Evolutionary conservation across 306 rosid species (phyloP), one percentile per base, ranked within the genome.

Genomic region (Adenanthera pavonina): DNA sequence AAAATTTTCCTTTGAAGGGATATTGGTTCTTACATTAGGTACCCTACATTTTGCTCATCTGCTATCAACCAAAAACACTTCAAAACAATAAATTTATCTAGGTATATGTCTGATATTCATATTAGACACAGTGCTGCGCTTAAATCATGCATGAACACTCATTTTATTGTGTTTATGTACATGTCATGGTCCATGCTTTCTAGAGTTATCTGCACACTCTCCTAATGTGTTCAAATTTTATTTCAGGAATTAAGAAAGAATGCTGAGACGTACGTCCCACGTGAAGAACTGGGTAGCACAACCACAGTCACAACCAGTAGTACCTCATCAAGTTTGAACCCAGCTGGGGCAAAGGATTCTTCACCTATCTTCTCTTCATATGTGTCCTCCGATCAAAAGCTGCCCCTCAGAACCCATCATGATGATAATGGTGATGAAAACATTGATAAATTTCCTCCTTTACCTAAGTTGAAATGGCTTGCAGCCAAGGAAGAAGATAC

Each of bases 271-370:
- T 54, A 74, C 69, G 68, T 80, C 47, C 90, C 72, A 77, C 86
- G 46, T 19, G 90, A 90, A 75, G 91, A 90, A 66, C 85, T 19
- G 53, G 85, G 64, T 17, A 81, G 82, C 77, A 54, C 82, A n/a
- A 83, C 75, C 38, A 80, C 78, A 59, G 1, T 25, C 30, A 25
- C 30, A 75, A 77, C 67, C 17, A 61, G 86, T 43, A 85, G 90
- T 80, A 86, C 89, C 62, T 88, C 94, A 8, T 89, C 96, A 15
- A 56, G 90, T 65, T 78, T 70, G 54, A 88, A 89, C 74, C 88
- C 51, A 16, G 81, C 78, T 38, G 81, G 86, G 73, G 77, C 69
- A 67, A 86, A 81, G 52, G 94, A 88, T 77, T 83, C 85, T 64
- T 86, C 93, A 1, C 75, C 81, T 19, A 80, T 86, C 69, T 25